Conservation (phyloP, 2,329 filamentous ascomycete species). For the Pseudocercospora eumusae region DNA sequence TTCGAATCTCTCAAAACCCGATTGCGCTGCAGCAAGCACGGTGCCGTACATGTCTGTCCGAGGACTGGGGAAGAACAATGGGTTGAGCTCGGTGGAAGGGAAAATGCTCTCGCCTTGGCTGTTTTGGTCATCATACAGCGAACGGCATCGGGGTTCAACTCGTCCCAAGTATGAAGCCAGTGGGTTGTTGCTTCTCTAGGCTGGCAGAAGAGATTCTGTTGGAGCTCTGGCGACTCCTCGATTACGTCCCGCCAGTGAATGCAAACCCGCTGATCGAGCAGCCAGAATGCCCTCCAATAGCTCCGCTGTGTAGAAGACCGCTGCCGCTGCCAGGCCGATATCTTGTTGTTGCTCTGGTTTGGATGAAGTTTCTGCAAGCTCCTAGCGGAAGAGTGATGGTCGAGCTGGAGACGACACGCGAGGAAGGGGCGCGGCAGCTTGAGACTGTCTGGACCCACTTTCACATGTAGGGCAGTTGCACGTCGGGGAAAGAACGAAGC, state of each 20-base stretch:
- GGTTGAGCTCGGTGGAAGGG: not conserved
- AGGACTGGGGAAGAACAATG: not conserved
- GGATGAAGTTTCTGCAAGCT: too few relatives aligned
- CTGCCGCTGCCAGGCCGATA: not conserved
- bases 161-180: not conserved
- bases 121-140: not conserved
- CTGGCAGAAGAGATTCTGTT: slow-evolving; percentile 4
- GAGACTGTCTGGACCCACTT: not conserved
- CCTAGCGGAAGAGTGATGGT: not conserved
- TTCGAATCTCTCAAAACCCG: not conserved
- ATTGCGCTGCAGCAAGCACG: not conserved
- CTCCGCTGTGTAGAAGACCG: slow-evolving; percentile 1
- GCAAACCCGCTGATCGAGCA: slow-evolving; percentile 10
- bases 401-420: not conserved
- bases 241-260: not conserved
- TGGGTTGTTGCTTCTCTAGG: not conserved
- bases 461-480: not conserved
- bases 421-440: not conserved
- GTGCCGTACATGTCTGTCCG: not conserved
- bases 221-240: not conserved
- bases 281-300: slow-evolving; percentile 8
- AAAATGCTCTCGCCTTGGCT: not conserved
- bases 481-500: not conserved
- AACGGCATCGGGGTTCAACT: not conserved
- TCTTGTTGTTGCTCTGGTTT: not conserved